Evolutionary conservation across 2,329 filamentous ascomycete genomes (phyloP).

Genomic region (Stemphylium vesicarium): DNA sequence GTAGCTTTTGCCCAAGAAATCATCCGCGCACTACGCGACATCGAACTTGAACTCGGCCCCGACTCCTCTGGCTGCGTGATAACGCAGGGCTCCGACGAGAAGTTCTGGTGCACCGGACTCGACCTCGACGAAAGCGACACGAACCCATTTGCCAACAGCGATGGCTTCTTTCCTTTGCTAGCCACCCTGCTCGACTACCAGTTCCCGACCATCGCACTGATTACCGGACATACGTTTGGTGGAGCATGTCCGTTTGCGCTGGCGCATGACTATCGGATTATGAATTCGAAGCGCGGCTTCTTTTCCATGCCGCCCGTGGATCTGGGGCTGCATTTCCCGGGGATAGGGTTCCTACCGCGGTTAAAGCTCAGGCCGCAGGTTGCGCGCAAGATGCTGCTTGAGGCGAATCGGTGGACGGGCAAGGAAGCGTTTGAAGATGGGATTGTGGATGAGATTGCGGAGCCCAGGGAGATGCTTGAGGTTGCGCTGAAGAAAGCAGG

Average conservation of each 20-base stretch:
- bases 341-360: constrained; percentile 60
- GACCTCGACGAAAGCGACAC: constrained; percentile 56
- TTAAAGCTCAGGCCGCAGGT: constrained; percentile 59
- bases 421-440: constrained; percentile 59
- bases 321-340: constrained; percentile 62
- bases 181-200: constrained; percentile 58
- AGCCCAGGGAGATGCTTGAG: constrained; percentile 56
- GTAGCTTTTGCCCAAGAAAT: constrained; percentile 59
- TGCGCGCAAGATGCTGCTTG: constrained; percentile 63
- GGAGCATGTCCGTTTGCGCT: constrained; percentile 57
- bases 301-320: constrained; percentile 58
- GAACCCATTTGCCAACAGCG: constrained; percentile 63
- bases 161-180: constrained; percentile 62
- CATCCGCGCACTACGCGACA: constrained; percentile 57
- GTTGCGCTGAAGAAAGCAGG: constrained; percentile 56
- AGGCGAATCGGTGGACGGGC: constrained; percentile 62
- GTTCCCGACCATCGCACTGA: constrained; percentile 56
- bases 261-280: constrained; percentile 57
- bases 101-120: constrained; percentile 60
- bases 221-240: constrained; percentile 59
- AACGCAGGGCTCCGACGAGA: constrained; percentile 58
- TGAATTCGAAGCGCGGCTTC: constrained; percentile 44
- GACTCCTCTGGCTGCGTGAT: constrained; percentile 60
- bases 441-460: constrained; percentile 60
- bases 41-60: constrained; percentile 56